These are phyloP conservation scores for Tuber microsphaerosporum DNA, from an alignment of 495 filamentous ascomycete species.

Conservation along the genomic window DNA sequence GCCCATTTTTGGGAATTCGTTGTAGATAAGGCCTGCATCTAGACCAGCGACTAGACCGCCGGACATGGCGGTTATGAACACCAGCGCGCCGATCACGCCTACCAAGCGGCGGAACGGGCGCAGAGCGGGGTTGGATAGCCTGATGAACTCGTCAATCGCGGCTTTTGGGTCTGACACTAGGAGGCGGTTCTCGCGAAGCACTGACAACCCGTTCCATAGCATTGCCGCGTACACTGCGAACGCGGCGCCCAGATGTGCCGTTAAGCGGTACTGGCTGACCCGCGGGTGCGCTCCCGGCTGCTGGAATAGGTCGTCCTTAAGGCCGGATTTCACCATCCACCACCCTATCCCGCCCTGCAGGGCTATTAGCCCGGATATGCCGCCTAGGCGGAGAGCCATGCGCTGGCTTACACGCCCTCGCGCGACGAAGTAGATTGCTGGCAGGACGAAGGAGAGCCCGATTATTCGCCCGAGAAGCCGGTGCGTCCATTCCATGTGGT, in stretches of 20 bases:
- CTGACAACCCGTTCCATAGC: constrained; percentile 82
- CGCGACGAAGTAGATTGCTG: constrained; percentile 79
- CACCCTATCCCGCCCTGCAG: constrained; percentile 94
- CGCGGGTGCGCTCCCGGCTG: constrained; percentile 74
- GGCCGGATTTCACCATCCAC: constrained; percentile 98
- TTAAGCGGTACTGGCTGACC: constrained; percentile 87
- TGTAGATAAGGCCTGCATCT: constrained; percentile 94
- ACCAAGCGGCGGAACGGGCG: constrained; percentile 66
- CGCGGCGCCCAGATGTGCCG: constrained; percentile 79
- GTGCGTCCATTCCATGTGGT: constrained; percentile 99
- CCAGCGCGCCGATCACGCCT: constrained; percentile 61
- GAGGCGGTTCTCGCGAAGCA: constrained; percentile 66
- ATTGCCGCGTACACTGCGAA: constrained; percentile 88
- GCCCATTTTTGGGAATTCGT: constrained; percentile 96
- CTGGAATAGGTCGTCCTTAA: constrained; percentile 90
- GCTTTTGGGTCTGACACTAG: constrained; percentile 53
- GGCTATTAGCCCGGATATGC: constrained; percentile 81
- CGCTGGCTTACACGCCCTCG: constrained; percentile 67
- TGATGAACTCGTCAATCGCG: constrained; percentile 51
- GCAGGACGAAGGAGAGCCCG: constrained; percentile 79
- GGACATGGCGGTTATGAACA: constrained; percentile 86
- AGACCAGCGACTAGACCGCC: constrained; percentile 89
- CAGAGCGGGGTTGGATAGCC: constrained; percentile 59
- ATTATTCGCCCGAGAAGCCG: constrained; percentile 91
- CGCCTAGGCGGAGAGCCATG: constrained; percentile 69